Evolutionary conservation across 1,139 yeast genomes (phyloP).

Genomic region (Blastobotrys ciferrii): DNA sequence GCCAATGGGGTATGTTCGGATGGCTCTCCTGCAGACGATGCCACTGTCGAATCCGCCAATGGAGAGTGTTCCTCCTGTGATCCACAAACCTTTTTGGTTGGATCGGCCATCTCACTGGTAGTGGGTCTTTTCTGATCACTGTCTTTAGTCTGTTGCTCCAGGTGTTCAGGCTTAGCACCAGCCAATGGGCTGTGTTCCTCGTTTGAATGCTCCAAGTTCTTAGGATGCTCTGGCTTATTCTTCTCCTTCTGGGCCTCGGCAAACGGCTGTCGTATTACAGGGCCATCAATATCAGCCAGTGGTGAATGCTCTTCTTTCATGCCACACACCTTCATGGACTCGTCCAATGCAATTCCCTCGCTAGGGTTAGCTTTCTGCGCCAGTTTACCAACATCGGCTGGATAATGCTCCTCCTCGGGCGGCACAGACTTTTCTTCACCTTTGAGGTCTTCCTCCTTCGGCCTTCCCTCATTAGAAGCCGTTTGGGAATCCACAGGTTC

Average conservation of each 20-base stretch:
- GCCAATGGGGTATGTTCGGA: not conserved
- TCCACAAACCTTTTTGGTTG: not conserved
- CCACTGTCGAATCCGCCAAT: not conserved
- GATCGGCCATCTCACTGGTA: not conserved
- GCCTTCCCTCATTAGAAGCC: too few relatives aligned
- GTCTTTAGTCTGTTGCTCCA: not conserved
- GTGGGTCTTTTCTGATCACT: not conserved
- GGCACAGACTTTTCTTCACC: not conserved
- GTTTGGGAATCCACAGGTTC: too few relatives aligned
- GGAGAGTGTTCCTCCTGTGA: not conserved
- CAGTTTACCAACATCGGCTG: not conserved
- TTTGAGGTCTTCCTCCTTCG: too few relatives aligned
- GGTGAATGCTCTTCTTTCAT: not conserved
- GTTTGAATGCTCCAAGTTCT: not conserved
- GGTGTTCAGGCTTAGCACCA: not conserved
- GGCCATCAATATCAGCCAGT: not conserved
- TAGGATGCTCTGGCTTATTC: not conserved
- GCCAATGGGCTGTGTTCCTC: slow-evolving; percentile 5
- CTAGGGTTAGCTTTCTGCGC: not conserved
- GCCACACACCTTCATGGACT: not conserved
- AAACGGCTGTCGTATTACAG: not conserved
- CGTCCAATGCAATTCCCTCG: not conserved
- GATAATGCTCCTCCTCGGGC: not conserved
- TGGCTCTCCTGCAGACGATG: not conserved
- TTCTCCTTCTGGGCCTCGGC: not conserved